Evolutionary conservation across 371 early-diverging fungal species (phyloP).

Genomic region (Syncephalis fuscata): DNA sequence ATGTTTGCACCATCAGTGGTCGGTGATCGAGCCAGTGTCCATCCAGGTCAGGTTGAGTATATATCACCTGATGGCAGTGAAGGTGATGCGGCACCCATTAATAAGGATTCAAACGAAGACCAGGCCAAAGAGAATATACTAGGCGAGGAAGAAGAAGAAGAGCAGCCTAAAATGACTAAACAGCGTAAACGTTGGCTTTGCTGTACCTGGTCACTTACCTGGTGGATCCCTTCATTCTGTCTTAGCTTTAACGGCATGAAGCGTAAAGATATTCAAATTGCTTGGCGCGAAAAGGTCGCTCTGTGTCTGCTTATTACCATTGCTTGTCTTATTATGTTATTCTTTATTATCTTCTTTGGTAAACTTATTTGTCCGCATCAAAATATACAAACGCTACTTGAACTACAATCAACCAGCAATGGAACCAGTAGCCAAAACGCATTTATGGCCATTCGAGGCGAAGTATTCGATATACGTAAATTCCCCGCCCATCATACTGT

Average conservation of each 20-base stretch:
- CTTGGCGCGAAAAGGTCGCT: conserved; percentile 84
- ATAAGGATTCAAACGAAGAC: neutral
- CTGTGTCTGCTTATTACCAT: conserved; percentile 52
- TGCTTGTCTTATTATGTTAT: conserved; percentile 26
- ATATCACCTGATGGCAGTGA: neutral
- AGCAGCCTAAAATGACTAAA: conserved; percentile 11
- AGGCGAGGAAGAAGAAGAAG: conserved; percentile 7
- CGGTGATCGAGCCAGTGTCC: neutral
- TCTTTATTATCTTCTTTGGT: conserved; percentile 38
- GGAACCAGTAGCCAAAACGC: conserved; percentile 4
- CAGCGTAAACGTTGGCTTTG: conserved; percentile 52
- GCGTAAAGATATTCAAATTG: conserved; percentile 78
- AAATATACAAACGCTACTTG: conserved; percentile 33
- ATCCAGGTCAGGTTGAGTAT: neutral
- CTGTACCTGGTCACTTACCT: conserved; percentile 48
- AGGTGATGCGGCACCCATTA: neutral
- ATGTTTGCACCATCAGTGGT: neutral
- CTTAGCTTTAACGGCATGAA: conserved; percentile 51
- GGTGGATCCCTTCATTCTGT: conserved; percentile 56
- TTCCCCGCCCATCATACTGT: conserved; percentile 18
- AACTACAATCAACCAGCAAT: conserved; percentile 3
- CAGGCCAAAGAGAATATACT: neutral
- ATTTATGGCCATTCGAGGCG: conserved; percentile 51
- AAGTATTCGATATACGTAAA: conserved; percentile 39
- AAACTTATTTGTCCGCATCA: conserved; percentile 39